Evolutionary conservation across 805 yeast genomes (phyloP).

Genomic region (Pichia paraexigua): DNA sequence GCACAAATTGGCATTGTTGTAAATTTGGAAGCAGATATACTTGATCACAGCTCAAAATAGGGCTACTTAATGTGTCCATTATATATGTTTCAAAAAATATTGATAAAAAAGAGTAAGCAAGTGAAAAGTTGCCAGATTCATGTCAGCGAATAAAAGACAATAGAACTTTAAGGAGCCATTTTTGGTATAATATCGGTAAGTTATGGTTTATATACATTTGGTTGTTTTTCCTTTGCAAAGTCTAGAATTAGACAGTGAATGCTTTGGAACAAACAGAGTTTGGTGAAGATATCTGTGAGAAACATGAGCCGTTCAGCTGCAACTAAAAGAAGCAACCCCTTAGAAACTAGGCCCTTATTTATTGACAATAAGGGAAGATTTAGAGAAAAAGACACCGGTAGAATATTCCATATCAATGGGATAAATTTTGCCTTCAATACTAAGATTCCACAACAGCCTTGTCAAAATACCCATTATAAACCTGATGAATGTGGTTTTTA

Average conservation of each 20-base stretch:
- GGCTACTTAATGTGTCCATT: not conserved
- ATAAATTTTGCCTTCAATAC: slow-evolving; percentile 72
- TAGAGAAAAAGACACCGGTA: slow-evolving; percentile 40
- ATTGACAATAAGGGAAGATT: slow-evolving; percentile 50
- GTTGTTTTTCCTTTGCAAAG: not conserved
- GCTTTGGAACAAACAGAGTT: not conserved
- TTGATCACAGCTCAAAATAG: slow-evolving; percentile 6
- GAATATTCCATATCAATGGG: slow-evolving; percentile 64
- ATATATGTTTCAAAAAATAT: not conserved
- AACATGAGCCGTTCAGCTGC: not conserved
- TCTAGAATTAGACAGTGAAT: not conserved
- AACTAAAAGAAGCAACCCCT: slow-evolving; percentile 2
- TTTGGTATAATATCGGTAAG: too few species aligned
- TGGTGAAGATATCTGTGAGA: not conserved
- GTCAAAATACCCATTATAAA: slow-evolving; percentile 32
- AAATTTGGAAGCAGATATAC: slow-evolving; percentile 7
- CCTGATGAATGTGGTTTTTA: slow-evolving; percentile 42
- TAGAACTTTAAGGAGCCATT: too few species aligned
- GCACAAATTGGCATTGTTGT: slow-evolving; percentile 26
- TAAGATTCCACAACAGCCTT: slow-evolving; percentile 60
- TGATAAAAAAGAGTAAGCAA: not conserved
- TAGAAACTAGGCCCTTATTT: slow-evolving; percentile 17
- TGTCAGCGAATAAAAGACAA: not conserved
- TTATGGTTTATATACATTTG: not conserved
- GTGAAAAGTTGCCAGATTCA: not conserved